Evolutionary conservation across 345 rosid species (phyloP).

Genomic region (Luvunga scandens): DNA sequence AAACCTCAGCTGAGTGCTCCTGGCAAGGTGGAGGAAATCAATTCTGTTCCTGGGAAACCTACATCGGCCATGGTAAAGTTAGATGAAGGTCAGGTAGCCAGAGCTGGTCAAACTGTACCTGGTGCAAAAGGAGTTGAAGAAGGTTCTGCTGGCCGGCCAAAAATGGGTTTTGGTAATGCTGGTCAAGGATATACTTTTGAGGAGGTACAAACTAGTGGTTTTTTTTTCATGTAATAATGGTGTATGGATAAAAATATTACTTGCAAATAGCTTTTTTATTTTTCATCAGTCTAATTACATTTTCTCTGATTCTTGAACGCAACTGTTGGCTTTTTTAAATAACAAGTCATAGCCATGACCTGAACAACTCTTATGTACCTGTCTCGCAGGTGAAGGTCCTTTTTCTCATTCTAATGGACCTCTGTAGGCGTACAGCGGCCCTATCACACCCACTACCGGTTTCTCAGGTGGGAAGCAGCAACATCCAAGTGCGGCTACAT

Average conservation of each 20-base stretch:
- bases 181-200: conserved; percentile 99
- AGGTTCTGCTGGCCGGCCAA: conserved; percentile 62
- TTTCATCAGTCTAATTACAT: background rate
- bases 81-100: conserved; percentile 72
- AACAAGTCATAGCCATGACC: background rate
- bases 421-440: conserved; percentile 78
- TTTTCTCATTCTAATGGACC: conserved; percentile 97
- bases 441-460: conserved; percentile 79
- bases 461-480: conserved; percentile 89
- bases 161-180: conserved; percentile 94
- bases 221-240: background rate
- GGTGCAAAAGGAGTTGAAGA: conserved; percentile 88
- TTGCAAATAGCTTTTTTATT: background rate
- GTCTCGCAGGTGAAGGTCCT: conserved; percentile 85
- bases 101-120: conserved; percentile 59
- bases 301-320: background rate
- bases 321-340: background rate
- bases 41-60: conserved; percentile 58
- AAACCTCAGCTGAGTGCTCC: conserved; percentile 71
- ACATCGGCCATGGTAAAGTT: conserved; percentile 49
- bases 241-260: background rate
- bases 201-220: conserved; percentile 52
- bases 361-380: conserved; percentile 1
- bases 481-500: conserved; percentile 94
- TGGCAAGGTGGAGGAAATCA: conserved; percentile 79